These are phyloP conservation scores for Phyllosticta paracitricarpa DNA, from an alignment of 2,329 filamentous ascomycete species.

Conservation along the genomic window DNA sequence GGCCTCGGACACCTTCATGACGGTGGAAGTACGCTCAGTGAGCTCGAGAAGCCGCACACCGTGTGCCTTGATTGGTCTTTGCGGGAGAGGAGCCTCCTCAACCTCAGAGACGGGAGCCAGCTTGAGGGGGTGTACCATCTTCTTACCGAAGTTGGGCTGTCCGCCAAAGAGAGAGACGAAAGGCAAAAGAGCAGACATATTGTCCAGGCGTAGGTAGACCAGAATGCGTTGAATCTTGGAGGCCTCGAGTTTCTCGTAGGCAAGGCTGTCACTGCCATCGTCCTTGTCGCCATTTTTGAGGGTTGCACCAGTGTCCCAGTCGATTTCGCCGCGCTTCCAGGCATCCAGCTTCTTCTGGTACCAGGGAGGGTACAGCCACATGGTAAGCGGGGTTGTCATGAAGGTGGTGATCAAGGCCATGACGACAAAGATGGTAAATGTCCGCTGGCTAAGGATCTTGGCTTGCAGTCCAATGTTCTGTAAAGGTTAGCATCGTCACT, in stretches of 20 bases:
- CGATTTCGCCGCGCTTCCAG: slow-evolving; percentile 78
- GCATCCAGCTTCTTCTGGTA: slow-evolving; percentile 64
- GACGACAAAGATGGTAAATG: slow-evolving; percentile 89
- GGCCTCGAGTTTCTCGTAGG: slow-evolving; percentile 40
- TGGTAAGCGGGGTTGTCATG: slow-evolving; percentile 66
- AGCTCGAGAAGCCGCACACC: slow-evolving; percentile 80
- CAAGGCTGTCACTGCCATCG: slow-evolving; percentile 24
- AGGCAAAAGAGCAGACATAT: slow-evolving; percentile 69
- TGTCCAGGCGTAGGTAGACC: slow-evolving; percentile 77
- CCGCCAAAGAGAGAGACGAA: slow-evolving; percentile 71
- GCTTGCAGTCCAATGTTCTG: slow-evolving; percentile 75
- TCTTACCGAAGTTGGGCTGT: slow-evolving; percentile 30
- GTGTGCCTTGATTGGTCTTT: slow-evolving; percentile 59
- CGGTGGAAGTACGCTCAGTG: slow-evolving; percentile 84
- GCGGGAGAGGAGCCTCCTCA: slow-evolving; percentile 14
- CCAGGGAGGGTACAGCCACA: slow-evolving; percentile 64
- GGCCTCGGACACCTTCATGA: slow-evolving; percentile 84
- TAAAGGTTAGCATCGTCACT: background rate
- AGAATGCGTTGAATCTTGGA: slow-evolving; percentile 55
- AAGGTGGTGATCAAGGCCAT: slow-evolving; percentile 88
- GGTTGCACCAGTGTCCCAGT: slow-evolving; percentile 64
- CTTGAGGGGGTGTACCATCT: slow-evolving; percentile 28
- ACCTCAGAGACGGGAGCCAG: background rate
- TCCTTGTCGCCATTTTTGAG: slow-evolving; percentile 20
- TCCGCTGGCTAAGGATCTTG: slow-evolving; percentile 66